Evolutionary conservation across 1,139 yeast species (phyloP).

Genomic region (Eremothecium coryli): DNA sequence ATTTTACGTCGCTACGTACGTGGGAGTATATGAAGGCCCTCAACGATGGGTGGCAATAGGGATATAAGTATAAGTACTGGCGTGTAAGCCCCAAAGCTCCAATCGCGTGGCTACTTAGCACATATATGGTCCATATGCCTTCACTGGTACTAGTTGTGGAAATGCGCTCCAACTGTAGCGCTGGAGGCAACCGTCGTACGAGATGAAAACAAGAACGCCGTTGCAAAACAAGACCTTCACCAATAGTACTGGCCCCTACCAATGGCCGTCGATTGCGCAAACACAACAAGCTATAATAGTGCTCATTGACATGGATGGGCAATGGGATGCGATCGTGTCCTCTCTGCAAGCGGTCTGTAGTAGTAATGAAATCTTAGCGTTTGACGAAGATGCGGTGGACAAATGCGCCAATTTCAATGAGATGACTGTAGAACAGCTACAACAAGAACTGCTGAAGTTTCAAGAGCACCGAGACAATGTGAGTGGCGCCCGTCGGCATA

Average conservation of each 20-base stretch:
- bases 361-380: slow-evolving; percentile 45
- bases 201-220: not conserved
- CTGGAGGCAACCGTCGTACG: no score
- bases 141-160: no score
- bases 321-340: slow-evolving; percentile 61
- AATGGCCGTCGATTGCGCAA: not conserved
- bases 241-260: not conserved
- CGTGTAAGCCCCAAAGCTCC: no score
- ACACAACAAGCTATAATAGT: not conserved
- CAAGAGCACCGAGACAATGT: slow-evolving; percentile 48
- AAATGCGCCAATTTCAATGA: slow-evolving; percentile 28
- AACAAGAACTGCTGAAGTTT: slow-evolving; percentile 35
- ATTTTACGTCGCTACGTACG: no score
- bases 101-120: no score
- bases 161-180: no score
- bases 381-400: slow-evolving; percentile 39
- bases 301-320: slow-evolving; percentile 34
- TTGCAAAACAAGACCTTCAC: not conserved
- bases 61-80: no score
- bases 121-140: no score
- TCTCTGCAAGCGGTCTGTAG: slow-evolving; percentile 61
- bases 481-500: slow-evolving; percentile 43
- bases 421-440: slow-evolving; percentile 35
- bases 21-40: no score
- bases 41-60: no score